These are phyloP conservation scores for Allium sativum DNA, from an alignment of 106 monocot genomes.

Conservation along the genomic window DNA sequence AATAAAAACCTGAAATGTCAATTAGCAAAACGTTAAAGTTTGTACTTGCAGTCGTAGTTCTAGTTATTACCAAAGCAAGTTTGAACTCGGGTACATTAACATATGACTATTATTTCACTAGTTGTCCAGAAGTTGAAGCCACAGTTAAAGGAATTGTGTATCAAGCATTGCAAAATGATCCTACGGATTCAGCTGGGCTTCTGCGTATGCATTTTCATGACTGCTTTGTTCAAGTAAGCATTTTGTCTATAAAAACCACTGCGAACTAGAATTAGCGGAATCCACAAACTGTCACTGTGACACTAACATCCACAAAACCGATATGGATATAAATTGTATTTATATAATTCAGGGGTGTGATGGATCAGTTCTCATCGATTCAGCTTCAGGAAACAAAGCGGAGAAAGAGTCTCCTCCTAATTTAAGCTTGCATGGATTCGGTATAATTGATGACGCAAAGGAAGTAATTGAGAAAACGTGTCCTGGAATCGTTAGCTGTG, in stretches of 20 bases:
- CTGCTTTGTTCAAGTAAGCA: slow-evolving; percentile 69
- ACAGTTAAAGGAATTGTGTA: slow-evolving; percentile 35
- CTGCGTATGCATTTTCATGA: slow-evolving; percentile 92
- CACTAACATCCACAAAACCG: not conserved
- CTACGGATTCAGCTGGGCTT: slow-evolving; percentile 54
- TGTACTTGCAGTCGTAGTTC: slow-evolving; percentile 3
- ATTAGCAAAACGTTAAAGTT: not conserved
- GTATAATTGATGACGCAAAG: slow-evolving; percentile 69
- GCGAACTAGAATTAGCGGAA: not conserved
- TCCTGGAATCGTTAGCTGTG: slow-evolving; percentile 64
- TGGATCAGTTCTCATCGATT: slow-evolving; percentile 74
- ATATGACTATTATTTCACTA: slow-evolving; percentile 32
- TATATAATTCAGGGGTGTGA: slow-evolving; percentile 52
- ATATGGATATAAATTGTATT: too few relatives aligned
- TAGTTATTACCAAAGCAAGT: slow-evolving; percentile 5
- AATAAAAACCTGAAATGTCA: not conserved
- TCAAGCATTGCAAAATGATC: slow-evolving; percentile 47
- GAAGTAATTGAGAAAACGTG: slow-evolving; percentile 35
- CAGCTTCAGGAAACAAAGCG: slow-evolving; percentile 45
- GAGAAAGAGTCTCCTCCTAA: slow-evolving; percentile 81
- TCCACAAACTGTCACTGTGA: not conserved
- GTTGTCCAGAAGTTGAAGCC: slow-evolving; percentile 53
- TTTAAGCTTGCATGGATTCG: slow-evolving; percentile 57
- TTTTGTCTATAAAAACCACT: too few relatives aligned
- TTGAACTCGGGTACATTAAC: slow-evolving; percentile 9